Percentiles rank a stretch among this genome's conserved stretches.
phyloP scores from a whole-genome alignment of 805 yeast genomes.

The Sporopachydermia quercuum region DNA sequence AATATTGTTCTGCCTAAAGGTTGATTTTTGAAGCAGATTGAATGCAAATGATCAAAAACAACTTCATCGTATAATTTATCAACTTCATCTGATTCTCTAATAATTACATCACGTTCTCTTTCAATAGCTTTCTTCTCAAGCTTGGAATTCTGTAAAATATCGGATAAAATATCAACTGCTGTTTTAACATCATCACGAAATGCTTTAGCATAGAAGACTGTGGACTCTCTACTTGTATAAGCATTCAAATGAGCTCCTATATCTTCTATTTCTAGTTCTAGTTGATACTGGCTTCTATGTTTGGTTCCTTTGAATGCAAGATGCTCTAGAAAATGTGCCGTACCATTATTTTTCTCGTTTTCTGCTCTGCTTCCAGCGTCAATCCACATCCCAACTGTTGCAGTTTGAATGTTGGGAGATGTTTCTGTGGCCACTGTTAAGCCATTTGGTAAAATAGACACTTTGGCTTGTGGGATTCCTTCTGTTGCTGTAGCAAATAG shows the following conservation, averaged over 20 bases:
- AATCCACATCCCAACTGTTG: slow-evolving; percentile 97
- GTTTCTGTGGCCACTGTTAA: slow-evolving; percentile 85
- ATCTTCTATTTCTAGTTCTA: slow-evolving; percentile 90
- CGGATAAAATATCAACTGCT: slow-evolving; percentile 78
- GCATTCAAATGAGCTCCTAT: slow-evolving; percentile 96
- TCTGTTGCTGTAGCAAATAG: slow-evolving; percentile 8
- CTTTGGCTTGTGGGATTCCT: slow-evolving; percentile 33
- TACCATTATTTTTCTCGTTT: slow-evolving; percentile 68
- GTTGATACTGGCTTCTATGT: slow-evolving; percentile 59
- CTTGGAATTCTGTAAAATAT: slow-evolving; percentile 74
- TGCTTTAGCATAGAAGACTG: slow-evolving; percentile 91
- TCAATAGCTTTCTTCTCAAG: slow-evolving; percentile 78
- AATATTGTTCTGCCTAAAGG: slow-evolving; percentile 92
- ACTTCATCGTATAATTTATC: slow-evolving; percentile 98
- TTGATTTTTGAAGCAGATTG: slow-evolving; percentile 78
- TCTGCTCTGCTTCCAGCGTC: slow-evolving; percentile 98
- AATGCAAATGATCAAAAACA: slow-evolving; percentile 91
- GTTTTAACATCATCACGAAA: slow-evolving; percentile 66
- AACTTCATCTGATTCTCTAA: slow-evolving; percentile 94
- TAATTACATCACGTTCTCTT: slow-evolving; percentile 90
- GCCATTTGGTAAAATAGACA: slow-evolving; percentile 77
- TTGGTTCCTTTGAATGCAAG: slow-evolving; percentile 81
- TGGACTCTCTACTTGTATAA: slow-evolving; percentile 86
- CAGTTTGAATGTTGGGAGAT: slow-evolving; percentile 79
- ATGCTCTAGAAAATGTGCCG: slow-evolving; percentile 96